phyloP scores from a whole-genome alignment of 176 grass and related monocot species.

The Eragrostis curvula region DNA sequence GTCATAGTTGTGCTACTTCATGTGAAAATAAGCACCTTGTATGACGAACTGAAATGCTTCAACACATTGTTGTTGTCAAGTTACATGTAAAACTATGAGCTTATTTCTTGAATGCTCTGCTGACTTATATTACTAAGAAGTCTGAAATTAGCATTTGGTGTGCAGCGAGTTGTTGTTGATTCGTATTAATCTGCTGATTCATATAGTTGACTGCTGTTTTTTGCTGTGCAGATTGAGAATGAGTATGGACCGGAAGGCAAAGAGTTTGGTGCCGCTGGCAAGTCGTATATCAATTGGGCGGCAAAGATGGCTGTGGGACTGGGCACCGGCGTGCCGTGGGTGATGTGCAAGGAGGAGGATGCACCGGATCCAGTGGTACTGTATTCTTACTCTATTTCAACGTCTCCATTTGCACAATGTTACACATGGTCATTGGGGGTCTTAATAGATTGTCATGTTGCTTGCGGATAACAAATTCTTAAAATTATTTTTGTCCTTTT shows the following conservation, averaged over 20 bases:
- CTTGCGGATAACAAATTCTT: not conserved
- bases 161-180: not conserved
- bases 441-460: not conserved
- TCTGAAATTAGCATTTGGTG: not conserved
- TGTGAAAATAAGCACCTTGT: constrained; percentile 15
- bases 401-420: not conserved
- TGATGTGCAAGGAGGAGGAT: constrained; percentile 99
- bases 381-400: constrained; percentile 17
- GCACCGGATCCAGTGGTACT: constrained; percentile 98
- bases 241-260: constrained; percentile 95
- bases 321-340: constrained; percentile 91
- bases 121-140: not conserved
- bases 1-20: not conserved
- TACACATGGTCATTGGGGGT: not conserved
- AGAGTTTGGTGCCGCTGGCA: constrained; percentile 76
- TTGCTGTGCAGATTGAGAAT: constrained; percentile 85
- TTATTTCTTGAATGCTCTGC: constrained; percentile 10
- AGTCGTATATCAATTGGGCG: constrained; percentile 93
- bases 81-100: not conserved
- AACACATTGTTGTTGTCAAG: not conserved
- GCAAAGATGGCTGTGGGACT: constrained; percentile 88
- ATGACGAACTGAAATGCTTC: not conserved
- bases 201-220: constrained; percentile 16
- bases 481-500: constrained; percentile 22
- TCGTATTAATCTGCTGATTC: constrained; percentile 1